Conservation (phyloP, 2,329 filamentous ascomycete species). For the Beauveria australis region DNA sequence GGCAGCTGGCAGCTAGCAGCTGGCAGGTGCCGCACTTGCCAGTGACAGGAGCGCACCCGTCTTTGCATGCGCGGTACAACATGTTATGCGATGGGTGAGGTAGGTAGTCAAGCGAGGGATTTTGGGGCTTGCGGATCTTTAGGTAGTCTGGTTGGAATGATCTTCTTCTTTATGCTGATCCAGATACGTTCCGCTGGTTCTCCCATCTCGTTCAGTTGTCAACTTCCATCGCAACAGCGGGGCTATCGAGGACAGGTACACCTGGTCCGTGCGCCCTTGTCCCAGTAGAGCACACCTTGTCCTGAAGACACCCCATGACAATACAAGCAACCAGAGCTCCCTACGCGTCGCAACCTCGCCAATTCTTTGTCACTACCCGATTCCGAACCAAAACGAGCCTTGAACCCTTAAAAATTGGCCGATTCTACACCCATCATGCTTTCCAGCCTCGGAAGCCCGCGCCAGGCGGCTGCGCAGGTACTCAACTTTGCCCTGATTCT, state of each 20-base stretch:
- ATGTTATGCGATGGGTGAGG: background rate
- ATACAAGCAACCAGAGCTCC: background rate
- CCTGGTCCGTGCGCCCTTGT: conserved; percentile 11
- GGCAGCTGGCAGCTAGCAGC: background rate
- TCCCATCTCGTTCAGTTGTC: background rate
- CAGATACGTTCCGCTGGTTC: background rate
- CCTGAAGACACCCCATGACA: background rate
- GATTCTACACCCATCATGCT: conserved; percentile 45
- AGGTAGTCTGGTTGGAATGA: no score
- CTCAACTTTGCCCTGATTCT: conserved; percentile 89
- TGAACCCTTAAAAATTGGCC: background rate
- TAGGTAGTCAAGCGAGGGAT: background rate
- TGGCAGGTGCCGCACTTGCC: background rate
- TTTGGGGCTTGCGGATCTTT: no score
- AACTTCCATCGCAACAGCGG: background rate
- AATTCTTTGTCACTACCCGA: background rate
- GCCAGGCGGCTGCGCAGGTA: conserved; percentile 72
- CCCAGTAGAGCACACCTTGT: conserved; percentile 11
- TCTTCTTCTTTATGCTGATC: background rate
- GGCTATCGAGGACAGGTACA: conserved; percentile 4
- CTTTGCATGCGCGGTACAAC: background rate
- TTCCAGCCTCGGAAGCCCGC: conserved; percentile 61
- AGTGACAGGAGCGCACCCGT: background rate
- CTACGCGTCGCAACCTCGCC: background rate
- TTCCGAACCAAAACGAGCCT: background rate